Percentiles rank a stretch among this genome's conserved stretches.
These are phyloP conservation scores for Pholiota conissans DNA, from an alignment of 768 basidiomycete genomes.

Conservation along the genomic window DNA sequence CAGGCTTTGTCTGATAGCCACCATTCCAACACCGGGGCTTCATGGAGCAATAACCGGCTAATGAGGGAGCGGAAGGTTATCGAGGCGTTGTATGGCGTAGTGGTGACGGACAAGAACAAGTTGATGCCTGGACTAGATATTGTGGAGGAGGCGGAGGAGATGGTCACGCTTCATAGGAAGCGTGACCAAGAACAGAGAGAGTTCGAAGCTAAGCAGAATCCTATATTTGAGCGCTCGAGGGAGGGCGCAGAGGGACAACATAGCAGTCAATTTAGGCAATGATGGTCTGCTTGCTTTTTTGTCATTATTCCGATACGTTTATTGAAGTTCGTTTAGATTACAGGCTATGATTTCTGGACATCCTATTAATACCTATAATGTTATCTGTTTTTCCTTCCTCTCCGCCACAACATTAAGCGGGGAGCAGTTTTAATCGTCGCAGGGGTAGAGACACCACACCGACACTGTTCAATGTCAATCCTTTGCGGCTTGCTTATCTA, in stretches of 20 bases:
- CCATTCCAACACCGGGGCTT: background rate
- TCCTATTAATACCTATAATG: background rate
- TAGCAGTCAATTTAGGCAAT: background rate
- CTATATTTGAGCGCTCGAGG: background rate
- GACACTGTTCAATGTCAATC: background rate
- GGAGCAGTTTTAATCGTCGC: background rate
- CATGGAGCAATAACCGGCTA: slow-evolving; percentile 28
- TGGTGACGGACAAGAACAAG: slow-evolving; percentile 21
- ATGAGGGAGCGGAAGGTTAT: slow-evolving; percentile 44
- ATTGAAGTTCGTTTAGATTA: background rate
- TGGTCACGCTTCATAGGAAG: slow-evolving; percentile 15
- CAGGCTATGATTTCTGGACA: background rate
- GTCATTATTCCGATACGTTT: background rate
- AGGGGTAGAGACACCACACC: no score
- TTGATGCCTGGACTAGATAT: slow-evolving; percentile 47
- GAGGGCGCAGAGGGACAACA: background rate
- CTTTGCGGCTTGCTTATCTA: background rate
- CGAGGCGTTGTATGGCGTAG: slow-evolving; percentile 55
- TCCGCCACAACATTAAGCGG: background rate
- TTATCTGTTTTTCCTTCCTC: background rate
- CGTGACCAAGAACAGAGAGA: slow-evolving; percentile 15
- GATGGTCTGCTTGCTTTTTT: background rate
- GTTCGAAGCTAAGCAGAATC: background rate
- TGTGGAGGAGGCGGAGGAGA: slow-evolving; percentile 36
- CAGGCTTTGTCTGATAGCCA: background rate